Evolutionary conservation across 495 filamentous ascomycete genomes (phyloP).

Genomic region (Cladorrhinum samala): DNA sequence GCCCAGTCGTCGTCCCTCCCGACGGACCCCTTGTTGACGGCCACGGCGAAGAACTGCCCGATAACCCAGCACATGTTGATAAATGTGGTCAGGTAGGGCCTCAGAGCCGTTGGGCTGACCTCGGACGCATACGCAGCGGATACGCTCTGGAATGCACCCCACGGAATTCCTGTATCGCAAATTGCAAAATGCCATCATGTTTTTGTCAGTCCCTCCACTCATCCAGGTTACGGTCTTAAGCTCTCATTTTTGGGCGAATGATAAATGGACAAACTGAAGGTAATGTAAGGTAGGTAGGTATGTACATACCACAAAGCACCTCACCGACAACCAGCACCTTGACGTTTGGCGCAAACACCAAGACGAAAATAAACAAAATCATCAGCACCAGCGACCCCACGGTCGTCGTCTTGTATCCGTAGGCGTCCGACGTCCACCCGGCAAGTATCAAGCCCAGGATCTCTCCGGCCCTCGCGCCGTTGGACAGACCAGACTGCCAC

Average conservation of each 20-base stretch:
- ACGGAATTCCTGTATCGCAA: constrained; percentile 54
- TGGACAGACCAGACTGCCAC: constrained; percentile 33
- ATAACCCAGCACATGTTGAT: constrained; percentile 71
- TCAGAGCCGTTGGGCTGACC: constrained; percentile 56
- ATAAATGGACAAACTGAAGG: not conserved
- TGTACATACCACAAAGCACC: constrained; percentile 43
- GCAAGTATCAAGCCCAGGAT: constrained; percentile 33
- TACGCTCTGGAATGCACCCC: constrained; percentile 57
- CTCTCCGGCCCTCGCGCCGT: constrained; percentile 31
- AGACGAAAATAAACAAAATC: constrained; percentile 46
- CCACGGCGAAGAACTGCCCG: constrained; percentile 61
- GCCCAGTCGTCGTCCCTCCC: constrained; percentile 51
- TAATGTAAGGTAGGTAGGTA: no score
- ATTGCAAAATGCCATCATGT: no score
- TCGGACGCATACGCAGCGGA: constrained; percentile 67
- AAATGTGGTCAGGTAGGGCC: constrained; percentile 62
- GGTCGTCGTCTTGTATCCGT: constrained; percentile 31
- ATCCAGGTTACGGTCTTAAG: not conserved
- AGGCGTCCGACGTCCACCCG: constrained; percentile 29
- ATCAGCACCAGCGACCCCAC: constrained; percentile 38
- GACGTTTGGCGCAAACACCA: constrained; percentile 56
- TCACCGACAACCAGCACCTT: constrained; percentile 56
- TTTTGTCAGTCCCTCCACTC: not conserved
- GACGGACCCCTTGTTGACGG: constrained; percentile 53
- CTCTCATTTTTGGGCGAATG: no score